phyloP scores from a whole-genome alignment of 768 basidiomycete genomes.

The Coprinopsis cinerea region DNA sequence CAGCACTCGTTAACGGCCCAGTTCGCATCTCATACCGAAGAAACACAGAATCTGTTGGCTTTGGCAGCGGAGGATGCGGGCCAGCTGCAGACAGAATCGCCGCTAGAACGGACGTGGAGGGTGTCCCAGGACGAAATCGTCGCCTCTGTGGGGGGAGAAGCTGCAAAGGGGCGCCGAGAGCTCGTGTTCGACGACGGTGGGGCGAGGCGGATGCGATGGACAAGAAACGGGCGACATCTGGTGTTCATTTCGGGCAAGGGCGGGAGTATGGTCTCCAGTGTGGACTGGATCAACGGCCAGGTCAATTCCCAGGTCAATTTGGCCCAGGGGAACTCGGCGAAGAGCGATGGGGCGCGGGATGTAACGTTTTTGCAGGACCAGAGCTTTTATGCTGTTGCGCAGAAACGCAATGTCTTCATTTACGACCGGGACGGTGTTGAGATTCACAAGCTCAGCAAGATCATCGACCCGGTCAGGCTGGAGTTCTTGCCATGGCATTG shows the following conservation, averaged over 20 bases:
- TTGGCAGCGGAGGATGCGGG: conserved; percentile 52
- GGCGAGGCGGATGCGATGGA: conserved; percentile 79
- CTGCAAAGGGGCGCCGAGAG: conserved; percentile 69
- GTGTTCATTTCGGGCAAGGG: conserved; percentile 7
- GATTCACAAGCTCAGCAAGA: conserved; percentile 75
- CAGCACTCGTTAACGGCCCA: conserved; percentile 59
- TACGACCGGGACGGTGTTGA: conserved; percentile 95
- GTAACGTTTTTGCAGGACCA: conserved; percentile 96
- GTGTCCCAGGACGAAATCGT: conserved; percentile 76
- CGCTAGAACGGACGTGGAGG: conserved; percentile 88
- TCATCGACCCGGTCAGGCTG: conserved; percentile 84
- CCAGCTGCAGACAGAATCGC: conserved; percentile 66
- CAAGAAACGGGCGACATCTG: conserved; percentile 78
- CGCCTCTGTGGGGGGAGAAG: conserved; percentile 62
- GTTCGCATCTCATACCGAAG: conserved; percentile 55
- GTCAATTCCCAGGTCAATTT: conserved; percentile 39
- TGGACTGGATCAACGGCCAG: conserved; percentile 28
- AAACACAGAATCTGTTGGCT: conserved; percentile 65
- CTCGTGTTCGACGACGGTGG: conserved; percentile 75
- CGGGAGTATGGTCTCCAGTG: conserved; percentile 4
- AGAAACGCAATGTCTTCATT: conserved; percentile 93
- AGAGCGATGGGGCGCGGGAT: conserved; percentile 41
- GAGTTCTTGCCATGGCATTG: conserved; percentile 96
- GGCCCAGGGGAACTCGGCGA: conserved; percentile 2
- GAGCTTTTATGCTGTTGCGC: conserved; percentile 89